phyloP scores from a whole-genome alignment of 140 eudicot species.

The Ambrosia hybrid region DNA sequence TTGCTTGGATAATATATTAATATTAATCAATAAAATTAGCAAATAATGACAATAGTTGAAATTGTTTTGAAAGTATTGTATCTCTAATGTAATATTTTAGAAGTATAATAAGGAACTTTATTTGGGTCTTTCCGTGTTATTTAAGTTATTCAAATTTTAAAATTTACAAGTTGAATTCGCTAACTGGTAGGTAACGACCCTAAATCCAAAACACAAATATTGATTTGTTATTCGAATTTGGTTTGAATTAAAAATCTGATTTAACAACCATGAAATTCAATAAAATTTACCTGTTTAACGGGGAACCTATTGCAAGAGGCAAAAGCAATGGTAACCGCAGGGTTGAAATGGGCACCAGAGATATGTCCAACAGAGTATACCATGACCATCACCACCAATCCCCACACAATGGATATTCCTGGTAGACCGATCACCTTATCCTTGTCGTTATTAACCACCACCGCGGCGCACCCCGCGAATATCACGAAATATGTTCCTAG shows the following conservation, averaged over 20 bases:
- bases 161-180: no score
- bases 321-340: constrained; percentile 48
- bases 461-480: constrained; percentile 44
- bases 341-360: constrained; percentile 47
- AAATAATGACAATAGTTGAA: not conserved
- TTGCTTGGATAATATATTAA: not conserved
- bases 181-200: no score
- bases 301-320: constrained; percentile 62
- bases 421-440: constrained; percentile 37
- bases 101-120: no score
- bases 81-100: no score
- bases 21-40: no score
- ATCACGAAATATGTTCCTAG: constrained; percentile 41
- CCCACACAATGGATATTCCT: constrained; percentile 45
- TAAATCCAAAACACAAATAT: no score
- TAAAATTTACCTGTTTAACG: constrained; percentile 45
- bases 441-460: constrained; percentile 36
- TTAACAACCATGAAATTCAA: no score
- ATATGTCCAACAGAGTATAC: constrained; percentile 46
- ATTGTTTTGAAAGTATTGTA: no score
- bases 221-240: no score
- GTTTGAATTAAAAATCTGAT: no score
- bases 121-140: no score
- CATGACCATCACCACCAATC: constrained; percentile 48
- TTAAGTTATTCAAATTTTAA: no score